Base-by-base conservation (phyloP, 176 grass and related monocot genomes). In the Thinopyrum elongatum region DNA sequence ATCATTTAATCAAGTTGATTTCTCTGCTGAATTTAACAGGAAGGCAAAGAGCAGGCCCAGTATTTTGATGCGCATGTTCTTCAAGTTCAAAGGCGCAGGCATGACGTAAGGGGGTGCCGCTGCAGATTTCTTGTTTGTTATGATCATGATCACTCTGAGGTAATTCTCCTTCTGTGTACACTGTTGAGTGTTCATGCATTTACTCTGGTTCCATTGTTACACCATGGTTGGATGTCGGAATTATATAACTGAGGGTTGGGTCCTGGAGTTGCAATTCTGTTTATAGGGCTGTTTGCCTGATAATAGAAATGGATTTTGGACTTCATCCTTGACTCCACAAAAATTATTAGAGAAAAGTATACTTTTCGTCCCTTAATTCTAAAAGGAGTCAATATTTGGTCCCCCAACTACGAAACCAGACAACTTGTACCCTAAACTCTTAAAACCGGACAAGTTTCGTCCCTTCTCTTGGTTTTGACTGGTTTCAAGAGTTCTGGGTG, bases 121-220 rank as follows among this genome's bases (percentile, higher is more conserved):
- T 95, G 94, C 83, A 95, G 91, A 79, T 95, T 95, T 84, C 86
- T 95, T 74, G 94, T 95, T 33, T 91, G 94, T 16, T 93, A 95
- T 86, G 91, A 85, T 77, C 91, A 95, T 91, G 94, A 95, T 83
- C 69, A 76, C 14, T 95, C 94, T 80, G 94, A 95, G 94, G 94
- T 95, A 91, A 21, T 64, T 69, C 15, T 63, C 2, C 10, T 30
- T 23, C 77, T 67, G 7, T 71, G 23, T 83, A 58, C 51, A 23
- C 27, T 57, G 6, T 81, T 31, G 3, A 5, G n/a, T 83, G 27
- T n/a, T 53, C 28, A 83, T 60, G 34, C 21, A 23, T 63, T 63
- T 22, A 72, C 27, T 83, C 3, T 19, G 44, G 27, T 38, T 66
- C 22, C 27, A n/a, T n/a, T n/a, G n/a, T n/a, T n/a, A n/a, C n/a